Base-by-base conservation (phyloP, 345 rosid genomes). In the Physaria fendleri region DNA sequence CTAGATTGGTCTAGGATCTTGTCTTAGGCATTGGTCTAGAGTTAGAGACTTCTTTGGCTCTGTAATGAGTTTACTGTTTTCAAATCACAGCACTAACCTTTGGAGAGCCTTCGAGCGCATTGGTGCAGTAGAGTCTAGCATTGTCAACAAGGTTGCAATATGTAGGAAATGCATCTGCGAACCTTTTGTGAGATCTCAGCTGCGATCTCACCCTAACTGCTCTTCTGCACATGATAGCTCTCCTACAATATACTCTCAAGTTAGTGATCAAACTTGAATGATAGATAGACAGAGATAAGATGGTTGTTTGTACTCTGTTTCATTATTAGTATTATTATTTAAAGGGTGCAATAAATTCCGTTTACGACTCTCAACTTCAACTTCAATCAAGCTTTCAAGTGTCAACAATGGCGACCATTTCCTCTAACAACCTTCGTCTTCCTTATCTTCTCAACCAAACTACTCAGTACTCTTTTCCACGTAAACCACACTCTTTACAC, bases 171-270 rank as follows among this genome's bases (percentile, higher is more conserved):
- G 94, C 89, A 56, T 69, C 72, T 13, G 95, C 99, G 73, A 89
- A 93, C 62, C 97, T 73, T 80, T 85, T 85, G 79, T 89, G 99
- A 18, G 99, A 93, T 72, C 71, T 82, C 42, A 93, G 56, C 64
- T 93, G 99, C 10, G 99, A 85, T 46, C 79, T 76, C 46, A 87
- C 94, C 68, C 97, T 77, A 32, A 93, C 99, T 4, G 94, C 99
- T 75, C 99, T 76, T 81, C 88, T 72, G 30, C 85, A 82, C 65
- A 87, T 80, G 59, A 89, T 78, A 38, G 97, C 95, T 81, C 99
- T 83, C 91, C 99, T 92, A 82, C 39, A 16, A 43, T 45, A 45
- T 8, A 34, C 35, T 16, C 9, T 14, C 25, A 44, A 53, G 59
- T 50, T 17, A 24, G 37, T 28, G 8, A 56, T n/a, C 32, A 20